Evolutionary conservation across 257 asterid species (phyloP), one percentile per base, ranked within the genome.

Genomic region (Solanum acaule): DNA sequence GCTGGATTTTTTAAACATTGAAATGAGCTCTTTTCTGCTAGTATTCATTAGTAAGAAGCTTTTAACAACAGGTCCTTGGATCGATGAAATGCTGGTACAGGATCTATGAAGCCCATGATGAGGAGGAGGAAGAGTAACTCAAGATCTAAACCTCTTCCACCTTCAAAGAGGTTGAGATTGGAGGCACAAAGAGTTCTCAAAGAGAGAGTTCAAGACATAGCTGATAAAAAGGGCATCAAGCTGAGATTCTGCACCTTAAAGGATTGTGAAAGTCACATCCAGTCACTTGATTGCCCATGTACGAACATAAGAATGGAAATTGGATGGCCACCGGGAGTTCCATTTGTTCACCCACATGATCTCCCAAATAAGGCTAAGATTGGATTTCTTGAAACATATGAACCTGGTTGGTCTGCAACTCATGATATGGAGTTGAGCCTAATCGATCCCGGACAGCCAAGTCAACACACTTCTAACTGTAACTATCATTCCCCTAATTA

Each of bases 341-440:
- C 99, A 27, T 97, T 97, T 89, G 99, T 96, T 88, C 99, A 96
- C 89, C 99, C 99, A 42, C 99, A 97, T 35, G 99, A 97, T 93
- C 98, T 96, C 93, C 99, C 99, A 20, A 97, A 97, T 94, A 97
- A 97, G 94, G 99, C 99, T 42, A 97, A 97, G 95, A 94, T 96
- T 88, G 97, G 99, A 59, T 97, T 97, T 89, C 99, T 96, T 52
- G 99, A 97, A 89, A 96, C 99, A 75, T 97, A 97, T 75, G 99
- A 97, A 90, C 98, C 99, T 67, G 98, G 99, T 83, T 97, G 99
- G 99, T 95, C 99, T 6, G 96, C 96, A 89, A 93, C 93, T 20
- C 94, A 97, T 89, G 98, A 93, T 88, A 89, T 95, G 88, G 98
- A 97, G 91, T 94, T 93, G 90, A 94, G 90, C 89, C 88, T 87